phyloP scores from a whole-genome alignment of 306 rosid genomes.

The Cicer arietinum region DNA sequence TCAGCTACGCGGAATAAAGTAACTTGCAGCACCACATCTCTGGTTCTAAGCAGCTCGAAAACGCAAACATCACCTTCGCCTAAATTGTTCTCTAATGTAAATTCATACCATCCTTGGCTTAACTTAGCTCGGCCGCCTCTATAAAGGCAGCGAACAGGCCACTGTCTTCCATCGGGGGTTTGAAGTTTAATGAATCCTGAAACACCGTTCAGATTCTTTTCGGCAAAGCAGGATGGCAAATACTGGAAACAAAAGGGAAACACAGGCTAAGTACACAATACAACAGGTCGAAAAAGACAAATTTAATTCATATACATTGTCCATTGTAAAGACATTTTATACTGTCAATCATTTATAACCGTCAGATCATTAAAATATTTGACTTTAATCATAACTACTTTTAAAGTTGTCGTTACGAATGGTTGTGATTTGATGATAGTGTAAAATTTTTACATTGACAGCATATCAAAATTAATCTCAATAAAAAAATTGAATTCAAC shows the following conservation, averaged over 20 bases:
- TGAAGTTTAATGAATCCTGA: conserved; percentile 97
- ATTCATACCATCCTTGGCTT: conserved; percentile 98
- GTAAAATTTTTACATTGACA: too few species aligned
- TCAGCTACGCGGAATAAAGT: conserved; percentile 68
- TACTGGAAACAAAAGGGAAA: conserved; percentile 65
- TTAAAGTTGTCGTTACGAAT: too few species aligned
- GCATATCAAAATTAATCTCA: too few species aligned
- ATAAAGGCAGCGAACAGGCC: conserved; percentile 94
- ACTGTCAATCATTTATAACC: too few species aligned
- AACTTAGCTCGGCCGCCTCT: conserved; percentile 90
- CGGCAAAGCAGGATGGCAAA: conserved; percentile 98
- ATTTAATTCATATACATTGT: too few species aligned
- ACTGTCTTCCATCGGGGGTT: conserved; percentile 71
- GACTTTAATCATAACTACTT: too few species aligned
- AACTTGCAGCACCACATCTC: conserved; percentile 80
- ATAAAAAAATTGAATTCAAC: conserved; percentile 24
- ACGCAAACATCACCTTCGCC: conserved; percentile 99
- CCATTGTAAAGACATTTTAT: too few species aligned
- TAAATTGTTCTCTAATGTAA: conserved; percentile 74
- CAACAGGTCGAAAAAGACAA: neutral
- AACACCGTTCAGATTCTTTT: conserved; percentile 82
- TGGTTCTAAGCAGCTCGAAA: conserved; percentile 76
- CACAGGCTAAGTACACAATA: neutral
- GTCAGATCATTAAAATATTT: too few species aligned
- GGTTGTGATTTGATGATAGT: too few species aligned